Percentiles rank a stretch among this genome's conserved stretches.
Conservation (phyloP, 495 filamentous ascomycete genomes). For the Aspergillus kassunensis region DNA sequence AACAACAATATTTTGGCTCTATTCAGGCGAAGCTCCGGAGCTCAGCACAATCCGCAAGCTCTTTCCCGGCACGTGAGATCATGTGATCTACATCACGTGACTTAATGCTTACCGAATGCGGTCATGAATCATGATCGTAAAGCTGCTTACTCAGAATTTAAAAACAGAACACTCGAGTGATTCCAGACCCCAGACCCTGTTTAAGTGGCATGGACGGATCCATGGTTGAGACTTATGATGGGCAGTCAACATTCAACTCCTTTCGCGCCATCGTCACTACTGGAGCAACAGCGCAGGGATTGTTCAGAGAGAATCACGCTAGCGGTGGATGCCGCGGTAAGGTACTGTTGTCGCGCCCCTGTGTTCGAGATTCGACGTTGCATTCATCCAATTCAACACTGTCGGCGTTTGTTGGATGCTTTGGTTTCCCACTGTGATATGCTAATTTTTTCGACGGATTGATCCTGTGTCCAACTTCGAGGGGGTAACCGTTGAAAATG, state of each 20-base stretch:
- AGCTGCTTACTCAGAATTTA: constrained; percentile 13
- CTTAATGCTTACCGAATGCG: not conserved
- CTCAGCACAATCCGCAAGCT: constrained; percentile 32
- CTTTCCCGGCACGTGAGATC: constrained; percentile 22
- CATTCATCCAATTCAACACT: constrained; percentile 7
- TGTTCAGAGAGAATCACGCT: constrained; percentile 4
- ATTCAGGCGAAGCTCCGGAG: constrained; percentile 21
- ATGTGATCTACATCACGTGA: constrained; percentile 14
- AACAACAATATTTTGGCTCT: constrained; percentile 10
- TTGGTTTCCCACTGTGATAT: not conserved
- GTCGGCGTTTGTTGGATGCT: constrained; percentile 1
- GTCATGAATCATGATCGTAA: no score
- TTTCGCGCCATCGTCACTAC: not conserved
- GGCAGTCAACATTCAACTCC: not conserved
- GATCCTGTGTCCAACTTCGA: no score
- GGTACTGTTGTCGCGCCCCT: constrained; percentile 10
- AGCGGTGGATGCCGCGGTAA: constrained; percentile 14
- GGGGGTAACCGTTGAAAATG: constrained; percentile 4
- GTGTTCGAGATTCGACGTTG: constrained; percentile 9
- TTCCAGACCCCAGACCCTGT: constrained; percentile 5
- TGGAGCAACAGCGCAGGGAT: not conserved
- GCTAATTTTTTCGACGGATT: not conserved
- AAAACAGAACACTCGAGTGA: constrained; percentile 16
- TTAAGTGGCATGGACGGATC: constrained; percentile 7
- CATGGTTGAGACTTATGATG: constrained; percentile 12